These are phyloP conservation scores for Rhododendron mucronatum DNA, from an alignment of 148 eudicot genomes.

Conservation along the genomic window DNA sequence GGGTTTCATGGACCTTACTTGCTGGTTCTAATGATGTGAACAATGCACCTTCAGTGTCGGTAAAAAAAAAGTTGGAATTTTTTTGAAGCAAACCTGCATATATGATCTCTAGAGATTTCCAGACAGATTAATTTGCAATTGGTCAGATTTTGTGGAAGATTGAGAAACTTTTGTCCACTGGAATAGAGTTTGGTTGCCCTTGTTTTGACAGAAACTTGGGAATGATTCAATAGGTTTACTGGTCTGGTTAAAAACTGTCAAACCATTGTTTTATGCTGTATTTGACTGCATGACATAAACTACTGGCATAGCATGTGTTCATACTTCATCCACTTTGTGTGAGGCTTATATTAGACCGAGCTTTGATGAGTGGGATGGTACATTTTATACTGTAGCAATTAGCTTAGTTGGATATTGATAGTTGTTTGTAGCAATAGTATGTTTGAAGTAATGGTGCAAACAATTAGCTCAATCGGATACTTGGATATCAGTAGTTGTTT, in stretches of 20 bases:
- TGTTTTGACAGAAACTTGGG: not conserved
- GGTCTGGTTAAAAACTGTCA: not conserved
- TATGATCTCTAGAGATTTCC: not conserved
- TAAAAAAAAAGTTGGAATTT: not conserved
- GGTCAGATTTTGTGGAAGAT: not conserved
- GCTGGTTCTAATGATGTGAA: not conserved
- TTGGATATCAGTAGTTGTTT: no score
- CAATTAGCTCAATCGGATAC: no score
- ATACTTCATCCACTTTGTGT: no score
- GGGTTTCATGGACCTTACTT: not conserved
- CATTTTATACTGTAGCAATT: no score
- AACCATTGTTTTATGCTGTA: not conserved
- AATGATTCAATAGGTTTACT: not conserved
- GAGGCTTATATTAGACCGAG: no score
- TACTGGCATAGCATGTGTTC: no score
- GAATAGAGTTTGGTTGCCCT: not conserved
- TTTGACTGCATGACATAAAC: not conserved
- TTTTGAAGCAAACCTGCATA: not conserved
- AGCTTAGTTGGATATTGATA: no score
- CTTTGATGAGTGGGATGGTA: no score
- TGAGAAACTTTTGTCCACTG: not conserved
- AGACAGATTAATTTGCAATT: not conserved
- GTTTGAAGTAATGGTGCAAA: no score
- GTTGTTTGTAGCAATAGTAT: no score
- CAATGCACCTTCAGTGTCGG: not conserved